Evolutionary conservation across 768 basidiomycete genomes (phyloP), one percentile per base, ranked within the genome.

Genomic region (Dioszegia aurantiaca): DNA sequence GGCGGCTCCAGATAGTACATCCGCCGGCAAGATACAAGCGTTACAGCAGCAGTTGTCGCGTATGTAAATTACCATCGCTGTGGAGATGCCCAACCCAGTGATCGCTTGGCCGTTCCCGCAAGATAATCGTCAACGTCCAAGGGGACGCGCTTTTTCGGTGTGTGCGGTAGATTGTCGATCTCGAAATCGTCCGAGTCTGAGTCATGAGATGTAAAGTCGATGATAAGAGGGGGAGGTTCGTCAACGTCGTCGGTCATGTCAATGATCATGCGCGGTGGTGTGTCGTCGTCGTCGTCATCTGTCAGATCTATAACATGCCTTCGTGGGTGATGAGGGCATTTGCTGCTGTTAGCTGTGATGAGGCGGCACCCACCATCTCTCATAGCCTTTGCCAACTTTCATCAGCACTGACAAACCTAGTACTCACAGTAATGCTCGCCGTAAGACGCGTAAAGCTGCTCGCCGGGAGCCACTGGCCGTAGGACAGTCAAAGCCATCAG

Each of bases 1-100:
- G 46, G 60, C 62, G 1, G 66, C 64, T 17, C 51, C 51, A 27
- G 64, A 58, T 26, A 43, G 39, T 24, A 23, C 19, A 8, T 48
- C 56, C 17, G 45, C 33, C 8, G 2, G 14, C 6, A 53, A 12
- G 8, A 52, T 54, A 28, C 14, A 24, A 3, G 27, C 24, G 11
- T 36, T 58, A 24, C 27, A 49, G 17, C 31, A 58, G 46, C 40
- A 62, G 44, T 52, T 60, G 12, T 16, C 30, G 10, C 42, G 59
- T 14, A 27, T 60, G 42, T 60, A 60, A 14, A 33, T 33, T 33
- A 33, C 33, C 33, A 6, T 33, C 14, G 6, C 33, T 33, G 14
- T n/a, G 33, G 33, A 33, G 33, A 33, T 33, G 8, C 33, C 33
- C 33, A 33, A 6, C 8, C 33, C 33, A 33, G 14, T 14, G 33